phyloP scores from a whole-genome alignment of 2,329 filamentous ascomycete species.

The Neonectria hederae region DNA sequence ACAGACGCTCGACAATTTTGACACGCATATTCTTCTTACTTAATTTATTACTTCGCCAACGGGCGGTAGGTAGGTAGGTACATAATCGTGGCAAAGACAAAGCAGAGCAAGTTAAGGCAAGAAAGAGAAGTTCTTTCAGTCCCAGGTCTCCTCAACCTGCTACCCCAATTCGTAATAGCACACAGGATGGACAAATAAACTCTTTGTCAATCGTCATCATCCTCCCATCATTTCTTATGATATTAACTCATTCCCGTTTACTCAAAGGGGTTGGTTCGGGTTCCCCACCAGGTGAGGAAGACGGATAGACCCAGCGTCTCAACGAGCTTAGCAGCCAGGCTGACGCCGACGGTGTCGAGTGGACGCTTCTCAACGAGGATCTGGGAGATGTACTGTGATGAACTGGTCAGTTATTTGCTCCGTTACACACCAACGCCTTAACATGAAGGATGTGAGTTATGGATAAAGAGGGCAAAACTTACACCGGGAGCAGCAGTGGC shows the following conservation, averaged over 20 bases:
- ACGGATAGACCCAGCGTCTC: conserved; percentile 93
- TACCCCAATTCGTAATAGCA: conserved; percentile 25
- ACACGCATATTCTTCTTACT: not conserved
- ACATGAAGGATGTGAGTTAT: not conserved
- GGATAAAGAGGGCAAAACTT: conserved; percentile 46
- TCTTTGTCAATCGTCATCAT: not conserved
- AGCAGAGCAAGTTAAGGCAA: not conserved
- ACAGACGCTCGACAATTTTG: too few species aligned
- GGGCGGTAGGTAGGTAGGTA: not conserved
- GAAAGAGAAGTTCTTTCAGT: not conserved
- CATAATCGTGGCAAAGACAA: not conserved
- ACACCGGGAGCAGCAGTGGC: conserved; percentile 89
- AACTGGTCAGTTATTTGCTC: conserved; percentile 25
- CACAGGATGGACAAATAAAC: conserved; percentile 13
- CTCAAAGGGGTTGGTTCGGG: conserved; percentile 90
- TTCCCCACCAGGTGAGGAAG: conserved; percentile 98
- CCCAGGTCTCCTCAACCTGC: not conserved
- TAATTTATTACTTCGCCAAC: conserved; percentile 9
- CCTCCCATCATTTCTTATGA: conserved; percentile 16
- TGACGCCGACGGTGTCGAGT: conserved; percentile 87
- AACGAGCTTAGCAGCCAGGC: conserved; percentile 82
- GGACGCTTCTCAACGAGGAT: conserved; percentile 92
- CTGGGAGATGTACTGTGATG: conserved; percentile 79
- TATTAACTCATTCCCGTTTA: conserved; percentile 55
- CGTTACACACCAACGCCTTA: not conserved